Conservation (phyloP, 73 alveolate genomes). For the Paramecium caudatum region DNA sequence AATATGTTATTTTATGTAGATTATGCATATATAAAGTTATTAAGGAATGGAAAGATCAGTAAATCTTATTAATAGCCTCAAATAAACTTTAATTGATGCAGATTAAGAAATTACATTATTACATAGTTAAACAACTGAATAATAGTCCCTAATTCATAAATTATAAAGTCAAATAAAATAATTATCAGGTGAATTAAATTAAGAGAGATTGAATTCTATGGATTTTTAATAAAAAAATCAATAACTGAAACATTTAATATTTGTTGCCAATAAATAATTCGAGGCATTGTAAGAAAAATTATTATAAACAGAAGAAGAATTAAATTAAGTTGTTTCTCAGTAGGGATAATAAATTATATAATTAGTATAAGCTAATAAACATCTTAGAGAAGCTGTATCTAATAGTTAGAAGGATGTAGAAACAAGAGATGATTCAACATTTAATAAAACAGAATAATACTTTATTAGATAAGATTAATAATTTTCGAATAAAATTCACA, state of each 20-base stretch:
- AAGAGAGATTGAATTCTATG: neutral
- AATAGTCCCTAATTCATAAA: neutral
- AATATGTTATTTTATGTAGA: neutral
- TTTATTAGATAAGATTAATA: too few relatives aligned
- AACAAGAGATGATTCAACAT: too few relatives aligned
- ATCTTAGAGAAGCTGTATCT: conserved; percentile 49
- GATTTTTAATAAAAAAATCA: conserved; percentile 43
- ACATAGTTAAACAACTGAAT: neutral
- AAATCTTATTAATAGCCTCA: conserved; percentile 15
- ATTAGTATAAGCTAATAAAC: conserved; percentile 50
- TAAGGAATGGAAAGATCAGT: conserved; percentile 51
- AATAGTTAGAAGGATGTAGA: too few relatives aligned
- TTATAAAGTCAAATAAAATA: neutral
- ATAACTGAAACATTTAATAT: neutral
- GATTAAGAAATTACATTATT: conserved; percentile 46
- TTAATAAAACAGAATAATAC: too few relatives aligned
- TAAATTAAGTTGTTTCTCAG: neutral
- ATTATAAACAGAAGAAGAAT: conserved; percentile 28
- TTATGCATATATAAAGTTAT: conserved; percentile 37
- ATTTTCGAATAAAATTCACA: too few relatives aligned
- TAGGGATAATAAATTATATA: conserved; percentile 39
- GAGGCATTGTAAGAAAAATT: conserved; percentile 30
- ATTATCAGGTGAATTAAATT: conserved; percentile 14
- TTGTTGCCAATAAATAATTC: conserved; percentile 45
- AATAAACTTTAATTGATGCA: conserved; percentile 40